Evolutionary conservation across 129 eudicot genomes (phyloP).

Genomic region (Arctium minus): DNA sequence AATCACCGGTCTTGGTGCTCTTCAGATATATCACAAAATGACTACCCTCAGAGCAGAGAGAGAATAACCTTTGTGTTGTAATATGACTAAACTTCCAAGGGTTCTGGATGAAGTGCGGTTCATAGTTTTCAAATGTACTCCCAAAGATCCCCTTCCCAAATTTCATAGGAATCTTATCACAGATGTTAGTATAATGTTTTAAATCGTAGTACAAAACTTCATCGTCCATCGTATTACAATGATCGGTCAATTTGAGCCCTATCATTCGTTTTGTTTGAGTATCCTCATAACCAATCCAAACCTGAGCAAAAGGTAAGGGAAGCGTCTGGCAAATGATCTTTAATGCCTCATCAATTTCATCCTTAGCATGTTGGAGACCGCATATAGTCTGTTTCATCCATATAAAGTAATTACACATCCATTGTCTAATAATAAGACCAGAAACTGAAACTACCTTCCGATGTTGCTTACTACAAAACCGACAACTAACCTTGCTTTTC

Average conservation of each 20-base stretch:
- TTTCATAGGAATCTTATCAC: not conserved
- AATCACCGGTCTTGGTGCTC: not conserved
- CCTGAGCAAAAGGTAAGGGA: not conserved
- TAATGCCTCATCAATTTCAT: conserved; percentile 2
- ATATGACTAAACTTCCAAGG: too few species aligned
- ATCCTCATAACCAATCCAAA: conserved; percentile 1
- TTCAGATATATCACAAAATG: too few species aligned
- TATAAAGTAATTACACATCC: not conserved
- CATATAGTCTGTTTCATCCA: not conserved
- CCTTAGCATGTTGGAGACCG: not conserved
- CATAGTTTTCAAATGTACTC: not conserved
- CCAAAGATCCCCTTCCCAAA: not conserved
- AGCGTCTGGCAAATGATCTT: not conserved
- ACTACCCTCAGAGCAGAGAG: not conserved
- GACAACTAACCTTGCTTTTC: too few species aligned
- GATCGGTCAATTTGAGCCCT: not conserved
- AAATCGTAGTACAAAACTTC: too few species aligned
- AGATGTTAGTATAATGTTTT: too few species aligned
- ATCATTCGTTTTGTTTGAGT: not conserved
- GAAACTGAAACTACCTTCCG: too few species aligned
- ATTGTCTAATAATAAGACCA: too few species aligned
- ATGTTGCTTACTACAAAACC: too few species aligned
- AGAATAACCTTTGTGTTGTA: not conserved
- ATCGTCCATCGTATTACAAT: too few species aligned
- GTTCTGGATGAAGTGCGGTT: not conserved